These are phyloP conservation scores for Venturia effusa DNA, from an alignment of 2,329 filamentous ascomycete genomes.

Conservation along the genomic window DNA sequence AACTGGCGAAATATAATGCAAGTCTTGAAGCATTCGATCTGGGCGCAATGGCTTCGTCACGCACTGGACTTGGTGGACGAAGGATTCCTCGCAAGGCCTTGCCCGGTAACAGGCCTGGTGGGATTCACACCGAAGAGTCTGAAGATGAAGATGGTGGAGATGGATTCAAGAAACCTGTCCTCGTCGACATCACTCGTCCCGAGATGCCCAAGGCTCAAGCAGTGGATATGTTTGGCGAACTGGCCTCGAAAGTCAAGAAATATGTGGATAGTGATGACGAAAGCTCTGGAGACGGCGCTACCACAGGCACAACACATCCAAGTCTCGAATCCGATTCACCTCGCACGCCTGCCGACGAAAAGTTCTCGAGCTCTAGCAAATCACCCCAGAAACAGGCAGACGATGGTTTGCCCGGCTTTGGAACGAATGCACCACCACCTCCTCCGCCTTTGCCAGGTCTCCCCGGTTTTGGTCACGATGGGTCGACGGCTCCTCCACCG, in stretches of 20 bases:
- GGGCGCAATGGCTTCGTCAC: constrained; percentile 22
- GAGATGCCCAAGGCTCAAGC: constrained; percentile 52
- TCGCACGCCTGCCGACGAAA: constrained; percentile 52
- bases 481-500: constrained; percentile 29
- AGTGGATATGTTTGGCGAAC: constrained; percentile 57
- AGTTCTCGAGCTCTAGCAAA: constrained; percentile 35
- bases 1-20: constrained; percentile 29
- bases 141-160: constrained; percentile 26
- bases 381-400: neutral
- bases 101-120: neutral
- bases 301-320: constrained; percentile 64
- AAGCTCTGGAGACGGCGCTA: constrained; percentile 52
- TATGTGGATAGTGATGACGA: constrained; percentile 66
- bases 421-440: constrained; percentile 27
- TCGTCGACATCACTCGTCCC: constrained; percentile 56
- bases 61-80: constrained; percentile 2
- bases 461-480: constrained; percentile 17
- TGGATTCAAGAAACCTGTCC: constrained; percentile 63
- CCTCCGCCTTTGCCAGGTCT: constrained; percentile 18
- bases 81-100: constrained; percentile 21
- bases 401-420: constrained; percentile 28
- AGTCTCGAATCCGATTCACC: constrained; percentile 63
- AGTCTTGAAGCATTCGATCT: constrained; percentile 32
- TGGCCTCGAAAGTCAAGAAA: constrained; percentile 63
- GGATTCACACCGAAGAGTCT: constrained; percentile 10